Evolutionary conservation across 1,284 basidiomycete genomes (phyloP).

Genomic region (Cutaneotrichosporon curvatum): DNA sequence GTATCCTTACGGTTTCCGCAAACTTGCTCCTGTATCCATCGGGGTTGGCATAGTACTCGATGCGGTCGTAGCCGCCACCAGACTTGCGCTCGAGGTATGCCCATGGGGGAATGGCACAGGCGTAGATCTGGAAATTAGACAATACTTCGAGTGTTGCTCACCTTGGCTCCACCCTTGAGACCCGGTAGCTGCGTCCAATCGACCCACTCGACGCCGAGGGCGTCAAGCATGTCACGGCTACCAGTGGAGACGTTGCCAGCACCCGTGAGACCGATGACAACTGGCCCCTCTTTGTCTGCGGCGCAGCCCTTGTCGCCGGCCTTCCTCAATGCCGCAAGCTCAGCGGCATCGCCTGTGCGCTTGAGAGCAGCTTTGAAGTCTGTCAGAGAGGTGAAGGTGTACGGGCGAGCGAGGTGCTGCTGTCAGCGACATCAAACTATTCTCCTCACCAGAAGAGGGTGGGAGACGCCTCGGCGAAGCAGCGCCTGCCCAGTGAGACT

Average conservation of each 20-base stretch:
- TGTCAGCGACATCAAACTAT: background rate
- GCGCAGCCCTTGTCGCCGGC: background rate
- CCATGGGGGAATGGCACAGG: conserved; percentile 62
- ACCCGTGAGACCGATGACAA: conserved; percentile 74
- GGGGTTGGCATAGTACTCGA: conserved; percentile 66
- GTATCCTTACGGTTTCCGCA: conserved; percentile 56
- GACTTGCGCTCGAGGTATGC: conserved; percentile 61
- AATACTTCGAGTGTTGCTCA: conserved; percentile 31
- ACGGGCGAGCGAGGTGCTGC: conserved; percentile 71
- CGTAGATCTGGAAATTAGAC: conserved; percentile 56
- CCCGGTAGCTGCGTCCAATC: conserved; percentile 54
- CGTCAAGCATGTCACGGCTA: conserved; percentile 60
- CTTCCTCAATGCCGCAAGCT: conserved; percentile 3
- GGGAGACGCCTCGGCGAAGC: conserved; percentile 67
- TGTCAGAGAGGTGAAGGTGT: conserved; percentile 59
- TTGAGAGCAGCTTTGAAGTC: conserved; percentile 57
- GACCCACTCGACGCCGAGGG: conserved; percentile 61
- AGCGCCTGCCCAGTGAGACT: conserved; percentile 69
- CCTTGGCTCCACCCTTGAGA: conserved; percentile 52
- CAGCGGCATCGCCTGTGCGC: conserved; percentile 52
- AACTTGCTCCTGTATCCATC: conserved; percentile 62
- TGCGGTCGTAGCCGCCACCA: conserved; percentile 56
- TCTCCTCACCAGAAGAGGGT: conserved; percentile 65
- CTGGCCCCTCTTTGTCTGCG: conserved; percentile 56
- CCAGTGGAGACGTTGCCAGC: conserved; percentile 74